Percentiles rank a stretch among this genome's conserved stretches.
phyloP scores from a whole-genome alignment of 768 basidiomycete genomes.

The Pisolithus tinctorius region DNA sequence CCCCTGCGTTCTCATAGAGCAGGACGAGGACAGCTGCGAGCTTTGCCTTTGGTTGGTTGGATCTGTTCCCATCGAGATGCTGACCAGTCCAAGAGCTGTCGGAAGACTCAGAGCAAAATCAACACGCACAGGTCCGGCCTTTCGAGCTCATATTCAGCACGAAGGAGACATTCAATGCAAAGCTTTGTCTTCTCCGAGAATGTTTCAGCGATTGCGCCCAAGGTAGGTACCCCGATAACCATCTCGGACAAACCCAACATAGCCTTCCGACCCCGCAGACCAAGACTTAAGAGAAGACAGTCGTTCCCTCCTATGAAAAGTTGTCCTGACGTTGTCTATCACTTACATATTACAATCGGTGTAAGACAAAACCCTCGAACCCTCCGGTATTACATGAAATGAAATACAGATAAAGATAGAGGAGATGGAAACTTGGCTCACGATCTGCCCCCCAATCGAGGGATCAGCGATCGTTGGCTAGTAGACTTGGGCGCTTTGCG shows the following conservation, averaged over 20 bases:
- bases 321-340: too few relatives aligned
- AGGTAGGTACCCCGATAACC: neutral
- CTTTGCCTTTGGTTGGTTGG: conserved; percentile 31
- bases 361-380: neutral
- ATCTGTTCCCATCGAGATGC: conserved; percentile 17
- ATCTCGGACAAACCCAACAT: neutral
- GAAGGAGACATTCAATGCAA: conserved; percentile 35
- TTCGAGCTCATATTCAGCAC: conserved; percentile 21
- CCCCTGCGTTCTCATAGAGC: conserved; percentile 63
- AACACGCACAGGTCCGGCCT: conserved; percentile 48
- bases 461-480: conserved; percentile 17
- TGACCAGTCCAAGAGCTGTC: neutral
- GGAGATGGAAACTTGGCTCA: conserved; percentile 4
- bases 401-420: conserved; percentile 22
- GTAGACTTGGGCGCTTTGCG: conserved; percentile 6
- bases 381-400: conserved; percentile 4
- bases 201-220: conserved; percentile 4
- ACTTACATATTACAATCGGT: too few relatives aligned
- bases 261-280: too few relatives aligned
- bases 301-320: too few relatives aligned
- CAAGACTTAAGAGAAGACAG: too few relatives aligned
- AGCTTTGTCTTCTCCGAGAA: conserved; percentile 14
- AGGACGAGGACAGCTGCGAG: conserved; percentile 76
- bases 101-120: neutral
- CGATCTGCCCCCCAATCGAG: conserved; percentile 15